Conservation (phyloP, 1,284 basidiomycete genomes). For the Rhizopogon hawkerae region DNA sequence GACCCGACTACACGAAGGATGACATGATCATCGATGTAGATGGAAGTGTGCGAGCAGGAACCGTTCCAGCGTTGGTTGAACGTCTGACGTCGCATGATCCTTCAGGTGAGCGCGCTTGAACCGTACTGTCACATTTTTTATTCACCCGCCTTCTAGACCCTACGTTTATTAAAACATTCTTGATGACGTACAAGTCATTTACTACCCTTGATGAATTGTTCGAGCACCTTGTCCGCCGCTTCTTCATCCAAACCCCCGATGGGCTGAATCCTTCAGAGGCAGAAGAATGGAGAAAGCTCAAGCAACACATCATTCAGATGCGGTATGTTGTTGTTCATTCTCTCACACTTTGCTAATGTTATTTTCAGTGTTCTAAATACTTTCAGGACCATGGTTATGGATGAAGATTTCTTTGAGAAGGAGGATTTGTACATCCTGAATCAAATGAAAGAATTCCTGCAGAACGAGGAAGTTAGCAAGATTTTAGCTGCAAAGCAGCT, state of each 20-base stretch:
- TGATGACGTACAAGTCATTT: constrained; percentile 97
- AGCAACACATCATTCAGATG: constrained; percentile 83
- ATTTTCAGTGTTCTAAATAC: constrained; percentile 68
- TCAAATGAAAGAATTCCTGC: constrained; percentile 70
- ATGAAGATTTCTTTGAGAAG: constrained; percentile 74
- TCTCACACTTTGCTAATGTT: constrained; percentile 5
- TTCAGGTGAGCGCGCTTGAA: constrained; percentile 43
- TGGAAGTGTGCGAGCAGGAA: constrained; percentile 79
- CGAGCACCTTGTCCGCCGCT: constrained; percentile 79
- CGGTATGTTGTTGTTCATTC: constrained; percentile 45
- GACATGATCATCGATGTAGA: constrained; percentile 84
- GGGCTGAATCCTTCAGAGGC: constrained; percentile 59
- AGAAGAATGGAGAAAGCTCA: constrained; percentile 80
- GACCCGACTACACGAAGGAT: constrained; percentile 66
- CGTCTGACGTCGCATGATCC: constrained; percentile 86
- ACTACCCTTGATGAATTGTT: constrained; percentile 82
- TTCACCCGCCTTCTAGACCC: constrained; percentile 42
- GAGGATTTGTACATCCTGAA: constrained; percentile 74
- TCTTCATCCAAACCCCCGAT: constrained; percentile 71
- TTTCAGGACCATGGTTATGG: constrained; percentile 72
- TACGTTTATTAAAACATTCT: constrained; percentile 84
- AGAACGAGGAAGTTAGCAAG: constrained; percentile 54
- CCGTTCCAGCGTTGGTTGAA: constrained; percentile 79
- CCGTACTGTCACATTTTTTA: background rate
- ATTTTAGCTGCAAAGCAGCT: constrained; percentile 69